phyloP scores from a whole-genome alignment of 805 yeast species.

The Maudiozyma saulgeensis region DNA sequence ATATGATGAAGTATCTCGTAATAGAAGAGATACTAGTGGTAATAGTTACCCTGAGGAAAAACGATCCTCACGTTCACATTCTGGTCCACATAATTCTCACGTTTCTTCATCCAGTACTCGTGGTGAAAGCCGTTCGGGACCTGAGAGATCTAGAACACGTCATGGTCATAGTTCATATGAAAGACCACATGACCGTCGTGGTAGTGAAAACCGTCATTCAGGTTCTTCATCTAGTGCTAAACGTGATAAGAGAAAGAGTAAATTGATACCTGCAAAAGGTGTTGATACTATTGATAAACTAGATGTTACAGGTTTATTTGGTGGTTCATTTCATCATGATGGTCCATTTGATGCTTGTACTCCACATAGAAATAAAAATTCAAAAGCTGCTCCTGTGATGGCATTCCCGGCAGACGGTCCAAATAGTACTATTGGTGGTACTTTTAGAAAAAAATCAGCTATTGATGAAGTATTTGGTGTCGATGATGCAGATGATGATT shows the following conservation, averaged over 20 bases:
- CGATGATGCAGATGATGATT: conserved; percentile 29
- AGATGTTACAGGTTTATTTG: conserved; percentile 92
- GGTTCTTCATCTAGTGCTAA: neutral
- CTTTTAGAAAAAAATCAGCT: conserved; percentile 52
- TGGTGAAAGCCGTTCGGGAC: neutral
- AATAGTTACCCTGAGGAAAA: conserved; percentile 5
- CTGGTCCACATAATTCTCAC: conserved; percentile 5
- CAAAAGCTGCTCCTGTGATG: conserved; percentile 75
- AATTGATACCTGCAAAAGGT: conserved; percentile 46
- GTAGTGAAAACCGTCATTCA: conserved; percentile 4
- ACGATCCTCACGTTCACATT: conserved; percentile 5
- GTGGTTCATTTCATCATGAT: conserved; percentile 94
- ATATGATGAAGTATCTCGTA: conserved; percentile 32
- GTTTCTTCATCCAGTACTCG: neutral
- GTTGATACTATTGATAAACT: conserved; percentile 90
- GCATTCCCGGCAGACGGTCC: conserved; percentile 97
- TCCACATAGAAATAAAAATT: conserved; percentile 82
- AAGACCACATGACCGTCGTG: conserved; percentile 9
- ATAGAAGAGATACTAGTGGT: neutral
- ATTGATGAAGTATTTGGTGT: conserved; percentile 74
- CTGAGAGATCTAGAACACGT: neutral
- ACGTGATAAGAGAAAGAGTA: conserved; percentile 34
- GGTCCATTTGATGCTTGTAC: conserved; percentile 99
- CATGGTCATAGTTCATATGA: conserved; percentile 6
- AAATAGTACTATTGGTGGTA: conserved; percentile 43